These are phyloP conservation scores for Yamadazyma akitaensis DNA, from an alignment of 805 yeast species.

Conservation along the genomic window DNA sequence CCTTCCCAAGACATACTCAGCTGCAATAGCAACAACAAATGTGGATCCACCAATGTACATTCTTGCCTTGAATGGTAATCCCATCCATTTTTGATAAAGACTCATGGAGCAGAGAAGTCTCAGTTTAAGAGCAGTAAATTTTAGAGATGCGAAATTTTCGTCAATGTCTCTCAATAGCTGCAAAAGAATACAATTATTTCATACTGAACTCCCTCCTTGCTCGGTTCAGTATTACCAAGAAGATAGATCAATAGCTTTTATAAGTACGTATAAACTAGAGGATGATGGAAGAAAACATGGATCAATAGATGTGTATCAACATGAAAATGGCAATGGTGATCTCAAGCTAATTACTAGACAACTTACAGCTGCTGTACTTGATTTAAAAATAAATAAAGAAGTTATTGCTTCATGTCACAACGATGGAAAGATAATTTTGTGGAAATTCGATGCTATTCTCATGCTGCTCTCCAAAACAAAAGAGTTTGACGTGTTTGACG, in stretches of 20 bases:
- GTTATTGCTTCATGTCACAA: constrained; percentile 69
- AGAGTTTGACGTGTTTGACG: constrained; percentile 9
- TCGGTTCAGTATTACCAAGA: constrained; percentile 59
- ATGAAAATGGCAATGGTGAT: constrained; percentile 4
- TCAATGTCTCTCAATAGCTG: constrained; percentile 6
- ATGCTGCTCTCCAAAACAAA: not conserved
- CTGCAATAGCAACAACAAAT: constrained; percentile 35
- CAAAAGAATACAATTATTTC: constrained; percentile 7
- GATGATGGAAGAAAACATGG: constrained; percentile 62
- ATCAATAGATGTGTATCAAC: constrained; percentile 42
- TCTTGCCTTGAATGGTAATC: constrained; percentile 38
- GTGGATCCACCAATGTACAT: constrained; percentile 41
- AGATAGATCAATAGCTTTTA: constrained; percentile 45
- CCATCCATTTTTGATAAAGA: constrained; percentile 35
- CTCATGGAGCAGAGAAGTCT: constrained; percentile 11
- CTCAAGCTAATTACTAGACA: constrained; percentile 15
- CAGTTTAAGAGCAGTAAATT: no score
- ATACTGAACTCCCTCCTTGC: constrained; percentile 77
- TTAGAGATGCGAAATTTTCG: not conserved
- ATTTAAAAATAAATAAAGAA: constrained; percentile 66
- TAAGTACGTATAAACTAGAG: constrained; percentile 82
- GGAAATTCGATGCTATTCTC: constrained; percentile 38
- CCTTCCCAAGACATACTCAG: constrained; percentile 36
- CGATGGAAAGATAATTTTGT: constrained; percentile 66
- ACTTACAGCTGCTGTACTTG: constrained; percentile 64